Evolutionary conservation across 1,284 basidiomycete species (phyloP), one percentile per base, ranked within the genome.

Genomic region (Heterobasidion occidentale): DNA sequence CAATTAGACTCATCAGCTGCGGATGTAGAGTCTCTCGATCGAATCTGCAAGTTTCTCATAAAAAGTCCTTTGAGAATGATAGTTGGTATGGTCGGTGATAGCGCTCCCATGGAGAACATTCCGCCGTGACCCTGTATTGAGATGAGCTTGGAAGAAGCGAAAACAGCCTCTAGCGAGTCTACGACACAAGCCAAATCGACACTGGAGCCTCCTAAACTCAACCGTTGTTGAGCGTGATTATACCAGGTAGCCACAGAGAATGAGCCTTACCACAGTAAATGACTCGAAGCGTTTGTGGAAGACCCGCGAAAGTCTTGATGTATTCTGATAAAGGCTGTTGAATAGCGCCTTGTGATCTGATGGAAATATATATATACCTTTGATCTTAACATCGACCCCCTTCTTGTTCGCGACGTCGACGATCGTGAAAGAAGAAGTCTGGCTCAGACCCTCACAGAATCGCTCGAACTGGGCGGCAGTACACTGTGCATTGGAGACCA

Each of bases 201-300:
- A 9, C 61, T 56, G 48, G 54, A 61, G 46, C 61, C 62, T 33
- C 59, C 62, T 63, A 35, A n/a, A 34, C 35, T 46, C 19, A 45
- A 59, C 57, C 56, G 60, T 4, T 60, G 8, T 49, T n/a, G 51
- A 57, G 46, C 59, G 36, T 38, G 27, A n/a, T 11, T 47, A 19
- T 44, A 9, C 56, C 17, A 34, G 27, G 46, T 42, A 36, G 3
- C 7, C 34, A 27, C n/a, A 56, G 3, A 44, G 36, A 45, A 42
- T 36, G 9, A 51, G 33, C 62, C 77, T 63, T 63, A 84, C 88
- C 83, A 53, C 81, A 82, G 65, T 90, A 78, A 68, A 90, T 86
- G 48, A 92, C 74, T 51, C 83, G 81, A 51, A 85, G 73, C 36
- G 86, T 91, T 66, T 92, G 88, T 9, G 84, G 80, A 63, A 92